Evolutionary conservation across 1,284 basidiomycete genomes (phyloP), one percentile per base, ranked within the genome.

Genomic region (Malassezia nana): DNA sequence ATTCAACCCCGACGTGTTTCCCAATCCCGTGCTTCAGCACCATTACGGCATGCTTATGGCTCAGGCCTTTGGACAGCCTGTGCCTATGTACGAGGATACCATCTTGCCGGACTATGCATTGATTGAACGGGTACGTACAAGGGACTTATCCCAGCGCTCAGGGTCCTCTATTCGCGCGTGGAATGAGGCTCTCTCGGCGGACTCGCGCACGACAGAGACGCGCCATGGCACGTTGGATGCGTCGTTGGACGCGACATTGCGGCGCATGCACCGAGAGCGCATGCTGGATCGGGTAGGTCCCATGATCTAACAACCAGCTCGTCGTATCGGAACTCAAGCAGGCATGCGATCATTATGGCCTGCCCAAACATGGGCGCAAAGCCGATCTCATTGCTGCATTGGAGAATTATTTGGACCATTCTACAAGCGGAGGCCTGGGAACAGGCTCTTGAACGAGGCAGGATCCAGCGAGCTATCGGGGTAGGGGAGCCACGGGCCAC

Each of bases 11-110:
- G 88, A 92, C 70, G 83, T 83, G 25, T 90, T 87, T 71, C 89
- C 89, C 1, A 98, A 96, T 75, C 92, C 92, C 69, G 78, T 76
- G 0, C 79, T 95, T 51, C 84, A 84, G 9, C 87, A 83, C 65
- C 89, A 94, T 72, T 89, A 92, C 72, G 84, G 82, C 8, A 87
- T 90, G 67, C 80, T 95, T 3, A 84, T 94, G 77, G 88, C 89
- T 13, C 84, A 83, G 47, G 91, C 91, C 0, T 92, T 95, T 75
- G 84, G 86, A 47, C 87, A 91, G 71, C 41, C 58, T 6, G 30
- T 65, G 67, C 78, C 81, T 1, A 26, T 51, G 3, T 85, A 89
- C 59, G 81, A 83, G 61, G 90, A 96, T 73, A 76, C 83, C 58
- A 89, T 89, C 0, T 69, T 81, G 54, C 90, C 91, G 1, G 84